Conservation (phyloP, 129 eudicot species). For the Escallonia rubra region DNA sequence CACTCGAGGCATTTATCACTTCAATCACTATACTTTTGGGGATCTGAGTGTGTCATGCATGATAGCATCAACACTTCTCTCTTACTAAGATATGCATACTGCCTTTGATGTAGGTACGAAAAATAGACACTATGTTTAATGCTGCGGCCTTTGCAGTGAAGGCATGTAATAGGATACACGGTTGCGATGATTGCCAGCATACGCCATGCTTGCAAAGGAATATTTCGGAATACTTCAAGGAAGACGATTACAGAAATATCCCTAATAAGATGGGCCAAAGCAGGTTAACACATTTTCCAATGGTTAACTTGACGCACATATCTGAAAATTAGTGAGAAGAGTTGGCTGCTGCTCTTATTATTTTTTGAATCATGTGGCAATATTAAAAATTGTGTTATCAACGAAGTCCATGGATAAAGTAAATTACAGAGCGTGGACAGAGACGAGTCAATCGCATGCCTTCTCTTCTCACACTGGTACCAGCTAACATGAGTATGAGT, state of each 20-base stretch:
- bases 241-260: slow-evolving; percentile 36
- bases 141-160: slow-evolving; percentile 70
- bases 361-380: too few species aligned
- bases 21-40: background rate
- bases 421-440: too few species aligned
- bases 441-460: background rate
- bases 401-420: too few species aligned
- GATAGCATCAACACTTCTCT: background rate
- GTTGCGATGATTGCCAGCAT: slow-evolving; percentile 60
- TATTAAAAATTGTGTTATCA: too few species aligned
- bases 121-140: slow-evolving; percentile 68
- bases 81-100: slow-evolving; percentile 7
- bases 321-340: background rate
- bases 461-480: background rate
- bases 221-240: slow-evolving; percentile 60
- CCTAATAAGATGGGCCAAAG: slow-evolving; percentile 50
- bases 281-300: slow-evolving; percentile 37
- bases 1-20: background rate
- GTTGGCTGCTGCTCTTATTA: background rate
- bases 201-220: slow-evolving; percentile 78
- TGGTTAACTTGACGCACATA: background rate
- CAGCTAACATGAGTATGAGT: background rate
- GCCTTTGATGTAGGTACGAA: slow-evolving; percentile 51
- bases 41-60: background rate
- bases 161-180: slow-evolving; percentile 54